phyloP scores from a whole-genome alignment of 768 basidiomycete genomes.

The Rhizopogon vinicolor region DNA sequence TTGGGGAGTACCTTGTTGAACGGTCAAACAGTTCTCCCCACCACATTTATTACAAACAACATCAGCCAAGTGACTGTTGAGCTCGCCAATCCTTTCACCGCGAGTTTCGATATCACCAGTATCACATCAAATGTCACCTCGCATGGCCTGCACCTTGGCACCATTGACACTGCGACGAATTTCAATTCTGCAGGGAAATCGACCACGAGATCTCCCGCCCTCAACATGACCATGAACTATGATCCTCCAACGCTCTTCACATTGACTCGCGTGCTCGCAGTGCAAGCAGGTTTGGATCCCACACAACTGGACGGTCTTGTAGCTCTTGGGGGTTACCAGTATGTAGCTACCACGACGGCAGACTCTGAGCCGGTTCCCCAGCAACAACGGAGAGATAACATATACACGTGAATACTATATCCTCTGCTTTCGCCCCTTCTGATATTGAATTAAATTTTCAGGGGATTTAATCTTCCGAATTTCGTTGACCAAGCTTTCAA shows the following conservation, averaged over 20 bases:
- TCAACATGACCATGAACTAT: constrained; percentile 63
- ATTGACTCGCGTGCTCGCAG: constrained; percentile 60
- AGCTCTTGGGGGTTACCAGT: constrained; percentile 59
- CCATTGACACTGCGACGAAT: constrained; percentile 47
- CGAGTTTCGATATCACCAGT: constrained; percentile 50
- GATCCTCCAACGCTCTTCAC: constrained; percentile 68
- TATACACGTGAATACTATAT: constrained; percentile 46
- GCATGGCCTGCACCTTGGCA: constrained; percentile 58
- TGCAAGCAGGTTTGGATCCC: constrained; percentile 56
- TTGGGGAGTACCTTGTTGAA: neutral
- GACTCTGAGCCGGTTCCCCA: constrained; percentile 26
- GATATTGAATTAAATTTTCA: constrained; percentile 19
- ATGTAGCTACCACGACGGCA: constrained; percentile 33
- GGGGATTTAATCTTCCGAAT: constrained; percentile 56
- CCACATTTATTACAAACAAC: constrained; percentile 59
- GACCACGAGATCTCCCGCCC: constrained; percentile 50
- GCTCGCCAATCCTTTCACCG: constrained; percentile 65
- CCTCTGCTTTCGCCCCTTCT: neutral
- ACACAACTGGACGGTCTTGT: constrained; percentile 66
- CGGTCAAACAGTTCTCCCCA: constrained; percentile 45
- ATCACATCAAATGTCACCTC: constrained; percentile 58
- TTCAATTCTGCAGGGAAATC: constrained; percentile 51
- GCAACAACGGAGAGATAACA: constrained; percentile 33
- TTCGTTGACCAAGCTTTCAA: constrained; percentile 67
- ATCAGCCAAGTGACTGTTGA: constrained; percentile 60